Conservation (phyloP, 208 protist species). For the Tetramitus jugosus region DNA sequence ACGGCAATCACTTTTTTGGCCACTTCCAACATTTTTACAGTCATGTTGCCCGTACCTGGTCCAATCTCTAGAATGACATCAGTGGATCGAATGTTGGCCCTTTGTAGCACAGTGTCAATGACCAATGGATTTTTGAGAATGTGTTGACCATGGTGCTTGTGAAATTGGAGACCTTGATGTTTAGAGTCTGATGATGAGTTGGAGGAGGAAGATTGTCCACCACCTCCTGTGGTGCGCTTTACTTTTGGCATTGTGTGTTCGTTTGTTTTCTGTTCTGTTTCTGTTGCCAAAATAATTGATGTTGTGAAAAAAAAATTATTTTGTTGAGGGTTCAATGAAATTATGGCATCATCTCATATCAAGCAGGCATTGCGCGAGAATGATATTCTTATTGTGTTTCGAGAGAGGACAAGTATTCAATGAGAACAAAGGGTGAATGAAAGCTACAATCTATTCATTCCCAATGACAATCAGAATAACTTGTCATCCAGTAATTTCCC, state of each 20-base stretch:
- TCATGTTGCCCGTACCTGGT: constrained; percentile 99
- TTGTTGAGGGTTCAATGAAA: too few relatives aligned
- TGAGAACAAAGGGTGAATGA: too few relatives aligned
- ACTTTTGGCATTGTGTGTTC: constrained; percentile 34
- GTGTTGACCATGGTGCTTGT: constrained; percentile 96
- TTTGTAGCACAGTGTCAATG: constrained; percentile 91
- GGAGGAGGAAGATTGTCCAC: too few relatives aligned
- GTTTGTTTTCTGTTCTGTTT: background rate
- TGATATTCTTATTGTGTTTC: too few relatives aligned
- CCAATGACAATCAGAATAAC: background rate
- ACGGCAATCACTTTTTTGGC: constrained; percentile 96
- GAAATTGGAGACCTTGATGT: constrained; percentile 77
- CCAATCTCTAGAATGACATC: constrained; percentile 98
- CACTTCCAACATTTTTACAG: constrained; percentile 91
- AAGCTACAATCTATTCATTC: background rate
- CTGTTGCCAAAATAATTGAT: background rate
- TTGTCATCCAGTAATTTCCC: background rate
- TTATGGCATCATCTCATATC: too few relatives aligned
- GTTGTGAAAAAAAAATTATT: too few relatives aligned
- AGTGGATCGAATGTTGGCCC: constrained; percentile 86
- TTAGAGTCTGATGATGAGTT: too few relatives aligned
- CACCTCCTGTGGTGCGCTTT: too few relatives aligned
- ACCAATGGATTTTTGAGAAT: constrained; percentile 97
- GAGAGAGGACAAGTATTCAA: too few relatives aligned
- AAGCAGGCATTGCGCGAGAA: too few relatives aligned